Evolutionary conservation across 2,329 filamentous ascomycete species (phyloP).

Genomic region (Fusarium oligoseptatum): DNA sequence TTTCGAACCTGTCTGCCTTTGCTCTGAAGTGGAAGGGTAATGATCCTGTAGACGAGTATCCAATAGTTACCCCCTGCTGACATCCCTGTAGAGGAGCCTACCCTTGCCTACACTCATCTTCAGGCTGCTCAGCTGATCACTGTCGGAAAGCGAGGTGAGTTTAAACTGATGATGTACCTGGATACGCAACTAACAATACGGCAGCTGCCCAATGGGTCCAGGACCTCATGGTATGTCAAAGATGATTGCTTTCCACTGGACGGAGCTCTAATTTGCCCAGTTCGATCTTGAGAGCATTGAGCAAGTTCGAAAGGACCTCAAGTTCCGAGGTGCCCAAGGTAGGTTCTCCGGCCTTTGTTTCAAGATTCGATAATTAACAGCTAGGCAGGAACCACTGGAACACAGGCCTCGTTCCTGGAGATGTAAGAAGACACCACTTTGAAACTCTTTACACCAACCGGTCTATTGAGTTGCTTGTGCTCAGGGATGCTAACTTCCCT

Average conservation of each 20-base stretch:
- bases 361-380: neutral
- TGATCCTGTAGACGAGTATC: neutral
- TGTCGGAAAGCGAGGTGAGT: neutral
- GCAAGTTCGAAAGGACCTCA: neutral
- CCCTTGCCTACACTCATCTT: constrained; percentile 13
- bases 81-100: neutral
- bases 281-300: neutral
- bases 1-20: constrained; percentile 7
- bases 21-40: constrained; percentile 16
- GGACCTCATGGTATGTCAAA: neutral
- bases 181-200: neutral
- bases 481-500: neutral
- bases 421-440: constrained; percentile 13
- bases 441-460: neutral
- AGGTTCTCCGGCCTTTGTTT: neutral
- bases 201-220: neutral
- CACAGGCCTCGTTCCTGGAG: constrained; percentile 78
- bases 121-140: constrained; percentile 18
- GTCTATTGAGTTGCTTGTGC: neutral
- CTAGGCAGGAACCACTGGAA: constrained; percentile 65
- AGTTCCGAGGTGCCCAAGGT: neutral
- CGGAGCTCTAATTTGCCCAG: neutral
- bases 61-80: constrained; percentile 1
- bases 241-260: neutral
- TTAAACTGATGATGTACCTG: neutral